These are phyloP conservation scores for Malus asiatica DNA, from an alignment of 306 rosid species.

Conservation along the genomic window DNA sequence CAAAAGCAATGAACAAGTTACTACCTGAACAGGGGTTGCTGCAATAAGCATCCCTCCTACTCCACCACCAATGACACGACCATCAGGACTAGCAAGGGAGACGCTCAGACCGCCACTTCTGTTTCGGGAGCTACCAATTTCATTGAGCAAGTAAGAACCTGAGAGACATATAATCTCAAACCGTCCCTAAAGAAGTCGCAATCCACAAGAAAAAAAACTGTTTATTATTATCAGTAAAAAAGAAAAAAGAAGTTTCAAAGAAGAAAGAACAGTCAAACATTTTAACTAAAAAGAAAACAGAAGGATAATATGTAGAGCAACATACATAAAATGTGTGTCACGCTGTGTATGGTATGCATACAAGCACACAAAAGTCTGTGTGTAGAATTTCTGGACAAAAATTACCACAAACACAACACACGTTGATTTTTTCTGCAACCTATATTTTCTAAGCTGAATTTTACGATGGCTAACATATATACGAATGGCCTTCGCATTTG, in stretches of 20 bases:
- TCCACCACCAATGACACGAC: conserved; percentile 84
- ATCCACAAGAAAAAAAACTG: conserved; percentile 3
- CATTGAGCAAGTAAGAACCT: conserved; percentile 71
- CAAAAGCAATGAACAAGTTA: conserved; percentile 10
- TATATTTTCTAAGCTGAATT: not conserved
- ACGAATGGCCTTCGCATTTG: not conserved
- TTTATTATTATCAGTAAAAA: not conserved
- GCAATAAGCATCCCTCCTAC: conserved; percentile 86
- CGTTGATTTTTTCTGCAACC: not conserved
- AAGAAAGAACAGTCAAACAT: not conserved
- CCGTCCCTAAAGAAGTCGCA: conserved; percentile 59
- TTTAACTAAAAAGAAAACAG: not conserved
- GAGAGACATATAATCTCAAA: conserved; percentile 84
- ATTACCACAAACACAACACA: not conserved
- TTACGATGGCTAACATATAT: not conserved
- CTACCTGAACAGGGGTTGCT: conserved; percentile 87
- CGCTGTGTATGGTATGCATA: not conserved
- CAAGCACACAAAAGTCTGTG: not conserved
- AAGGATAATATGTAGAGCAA: not conserved
- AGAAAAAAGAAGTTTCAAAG: not conserved
- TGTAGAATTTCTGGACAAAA: not conserved
- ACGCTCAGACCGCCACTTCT: conserved; percentile 71
- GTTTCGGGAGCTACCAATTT: conserved; percentile 47
- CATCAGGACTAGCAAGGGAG: conserved; percentile 90
- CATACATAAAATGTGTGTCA: not conserved